Percentiles rank a stretch among this genome's conserved stretches.
Conservation (phyloP, 805 yeast species). For the Kregervanrija pseudodelftensis region DNA sequence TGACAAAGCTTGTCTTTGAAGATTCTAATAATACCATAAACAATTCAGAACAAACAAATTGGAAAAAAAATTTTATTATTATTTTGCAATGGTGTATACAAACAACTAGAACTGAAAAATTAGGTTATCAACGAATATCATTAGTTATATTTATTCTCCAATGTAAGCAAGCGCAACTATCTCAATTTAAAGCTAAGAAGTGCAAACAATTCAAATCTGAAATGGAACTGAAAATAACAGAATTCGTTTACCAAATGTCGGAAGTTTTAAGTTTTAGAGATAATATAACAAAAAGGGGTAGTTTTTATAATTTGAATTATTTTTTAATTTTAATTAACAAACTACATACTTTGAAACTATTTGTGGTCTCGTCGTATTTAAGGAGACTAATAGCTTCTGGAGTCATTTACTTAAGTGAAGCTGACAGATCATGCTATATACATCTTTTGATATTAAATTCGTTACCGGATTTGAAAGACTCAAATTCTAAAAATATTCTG, state of each 20-base stretch:
- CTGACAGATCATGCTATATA: slow-evolving; percentile 40
- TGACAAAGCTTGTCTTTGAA: slow-evolving; percentile 20
- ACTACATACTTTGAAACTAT: slow-evolving; percentile 38
- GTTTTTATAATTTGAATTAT: slow-evolving; percentile 18
- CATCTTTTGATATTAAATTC: slow-evolving; percentile 54
- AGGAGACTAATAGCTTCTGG: slow-evolving; percentile 84
- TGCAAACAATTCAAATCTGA: slow-evolving; percentile 22
- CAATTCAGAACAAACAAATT: slow-evolving; percentile 8
- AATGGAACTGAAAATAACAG: slow-evolving; percentile 26
- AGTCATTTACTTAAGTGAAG: slow-evolving; percentile 53
- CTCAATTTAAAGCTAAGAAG: slow-evolving; percentile 17
- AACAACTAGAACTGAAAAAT: slow-evolving; percentile 13
- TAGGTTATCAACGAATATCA: slow-evolving; percentile 14
- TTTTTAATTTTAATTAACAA: slow-evolving; percentile 46
- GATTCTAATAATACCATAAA: slow-evolving; percentile 6
- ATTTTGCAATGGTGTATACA: slow-evolving; percentile 27
- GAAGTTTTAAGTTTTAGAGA: slow-evolving; percentile 21
- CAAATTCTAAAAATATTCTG: slow-evolving; percentile 28
- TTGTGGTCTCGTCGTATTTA: slow-evolving; percentile 60
- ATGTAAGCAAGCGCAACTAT: slow-evolving; percentile 14
- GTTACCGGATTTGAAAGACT: slow-evolving; percentile 44
- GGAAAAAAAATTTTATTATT: slow-evolving; percentile 20
- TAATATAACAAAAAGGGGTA: slow-evolving; percentile 4
- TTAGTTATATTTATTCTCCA: slow-evolving; percentile 22
- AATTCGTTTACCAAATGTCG: slow-evolving; percentile 25